phyloP scores from a whole-genome alignment of 202 grass and related monocot genomes.

The Digitaria exilis region DNA sequence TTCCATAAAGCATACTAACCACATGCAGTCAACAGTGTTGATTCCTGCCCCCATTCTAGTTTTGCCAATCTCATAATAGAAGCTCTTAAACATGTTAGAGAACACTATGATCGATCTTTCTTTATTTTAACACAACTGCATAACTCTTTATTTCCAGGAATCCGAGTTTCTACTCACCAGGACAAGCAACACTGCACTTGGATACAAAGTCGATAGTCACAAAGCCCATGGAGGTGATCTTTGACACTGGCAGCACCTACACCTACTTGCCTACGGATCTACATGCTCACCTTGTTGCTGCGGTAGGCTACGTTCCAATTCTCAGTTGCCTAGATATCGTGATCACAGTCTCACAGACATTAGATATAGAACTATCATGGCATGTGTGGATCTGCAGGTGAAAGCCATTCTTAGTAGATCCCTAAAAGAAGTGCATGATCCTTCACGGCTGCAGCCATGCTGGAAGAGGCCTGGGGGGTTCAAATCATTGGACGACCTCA shows the following conservation, averaged over 20 bases:
- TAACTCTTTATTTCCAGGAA: neutral
- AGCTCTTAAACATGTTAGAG: neutral
- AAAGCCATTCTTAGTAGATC: neutral
- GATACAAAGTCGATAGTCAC: neutral
- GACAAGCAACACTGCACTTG: conserved; percentile 1
- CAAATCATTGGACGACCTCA: conserved; percentile 48
- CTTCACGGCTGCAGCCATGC: neutral
- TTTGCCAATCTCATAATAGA: neutral
- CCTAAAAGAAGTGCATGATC: neutral
- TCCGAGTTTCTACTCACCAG: conserved; percentile 9
- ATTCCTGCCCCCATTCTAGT: neutral
- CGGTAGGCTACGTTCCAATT: neutral
- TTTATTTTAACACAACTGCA: neutral
- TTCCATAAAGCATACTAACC: neutral
- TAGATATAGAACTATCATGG: neutral
- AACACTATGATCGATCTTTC: too few relatives aligned
- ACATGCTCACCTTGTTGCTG: neutral
- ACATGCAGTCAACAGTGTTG: neutral
- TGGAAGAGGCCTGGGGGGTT: conserved; percentile 41
- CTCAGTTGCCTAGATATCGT: neutral
- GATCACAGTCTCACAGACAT: neutral
- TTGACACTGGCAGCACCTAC: conserved; percentile 42
- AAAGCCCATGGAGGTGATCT: neutral
- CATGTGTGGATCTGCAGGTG: conserved; percentile 9
- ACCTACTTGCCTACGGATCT: neutral